Conservation (phyloP, 192 early-diverging fungal species). For the Phycomyces blakesleeanus region DNA sequence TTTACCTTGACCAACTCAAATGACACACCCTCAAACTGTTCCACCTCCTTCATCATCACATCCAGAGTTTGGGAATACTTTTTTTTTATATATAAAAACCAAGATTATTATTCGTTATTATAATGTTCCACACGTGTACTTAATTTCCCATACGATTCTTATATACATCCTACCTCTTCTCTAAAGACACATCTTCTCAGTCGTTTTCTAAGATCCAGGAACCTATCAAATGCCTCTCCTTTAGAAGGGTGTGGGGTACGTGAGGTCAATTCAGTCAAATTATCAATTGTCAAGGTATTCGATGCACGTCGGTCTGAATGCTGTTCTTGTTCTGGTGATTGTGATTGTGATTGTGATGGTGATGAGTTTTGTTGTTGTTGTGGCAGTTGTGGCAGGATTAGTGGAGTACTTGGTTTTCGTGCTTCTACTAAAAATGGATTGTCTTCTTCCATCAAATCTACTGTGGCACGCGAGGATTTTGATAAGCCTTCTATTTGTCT, state of each 20-base stretch:
- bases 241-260: too few relatives aligned
- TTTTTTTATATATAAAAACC: not conserved
- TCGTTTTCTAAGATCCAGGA: conserved; percentile 24
- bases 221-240: conserved; percentile 16
- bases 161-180: conserved; percentile 18
- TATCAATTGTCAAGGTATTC: too few relatives aligned
- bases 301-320: too few relatives aligned
- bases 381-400: too few relatives aligned
- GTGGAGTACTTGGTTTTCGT: too few relatives aligned
- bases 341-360: not conserved
- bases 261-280: too few relatives aligned
- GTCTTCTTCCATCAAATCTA: not conserved
- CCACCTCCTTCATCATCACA: conserved; percentile 28
- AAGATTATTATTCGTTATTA: not conserved
- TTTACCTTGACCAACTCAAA: conserved; percentile 37
- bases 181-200: conserved; percentile 26
- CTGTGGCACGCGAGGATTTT: not conserved
- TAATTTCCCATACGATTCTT: not conserved
- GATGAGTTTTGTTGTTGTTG: not conserved
- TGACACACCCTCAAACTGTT: conserved; percentile 28
- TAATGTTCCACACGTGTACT: not conserved
- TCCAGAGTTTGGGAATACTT: conserved; percentile 10
- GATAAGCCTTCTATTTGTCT: not conserved
- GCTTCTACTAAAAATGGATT: not conserved
- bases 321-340: too few relatives aligned